Percentiles rank a stretch among this genome's conserved stretches.
Conservation (phyloP, 148 eudicot genomes). For the Amaranthus cruentus region DNA sequence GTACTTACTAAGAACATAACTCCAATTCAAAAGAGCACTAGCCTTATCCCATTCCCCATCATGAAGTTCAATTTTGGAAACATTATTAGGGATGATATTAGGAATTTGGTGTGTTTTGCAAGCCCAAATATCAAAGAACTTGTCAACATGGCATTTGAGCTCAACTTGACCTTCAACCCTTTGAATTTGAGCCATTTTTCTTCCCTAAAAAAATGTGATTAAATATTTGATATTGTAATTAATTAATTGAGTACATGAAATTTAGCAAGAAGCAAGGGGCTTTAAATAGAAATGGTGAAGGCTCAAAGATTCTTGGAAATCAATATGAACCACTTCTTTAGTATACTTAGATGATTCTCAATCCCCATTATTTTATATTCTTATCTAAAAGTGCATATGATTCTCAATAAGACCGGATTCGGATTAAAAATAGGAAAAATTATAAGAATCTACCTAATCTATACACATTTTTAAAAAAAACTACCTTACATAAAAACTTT, state of each 20-base stretch:
- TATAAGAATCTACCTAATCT: no score
- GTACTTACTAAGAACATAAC: slow-evolving; percentile 14
- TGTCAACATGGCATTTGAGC: slow-evolving; percentile 15
- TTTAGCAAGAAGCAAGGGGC: neutral
- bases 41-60: slow-evolving; percentile 13
- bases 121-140: slow-evolving; percentile 18
- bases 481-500: no score
- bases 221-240: neutral
- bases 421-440: no score
- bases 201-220: neutral
- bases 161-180: slow-evolving; percentile 24
- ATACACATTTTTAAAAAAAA: no score
- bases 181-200: slow-evolving; percentile 19
- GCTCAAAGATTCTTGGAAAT: no score
- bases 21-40: slow-evolving; percentile 15
- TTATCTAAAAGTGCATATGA: no score
- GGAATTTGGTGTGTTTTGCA: slow-evolving; percentile 13
- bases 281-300: neutral
- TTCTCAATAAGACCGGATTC: no score
- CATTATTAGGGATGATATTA: slow-evolving; percentile 12
- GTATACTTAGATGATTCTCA: neutral
- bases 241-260: neutral
- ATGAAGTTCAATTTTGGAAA: slow-evolving; percentile 12
- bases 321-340: neutral
- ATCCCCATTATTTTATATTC: no score